Evolutionary conservation across 768 basidiomycete species (phyloP).

Genomic region (Termitomyces sp.): DNA sequence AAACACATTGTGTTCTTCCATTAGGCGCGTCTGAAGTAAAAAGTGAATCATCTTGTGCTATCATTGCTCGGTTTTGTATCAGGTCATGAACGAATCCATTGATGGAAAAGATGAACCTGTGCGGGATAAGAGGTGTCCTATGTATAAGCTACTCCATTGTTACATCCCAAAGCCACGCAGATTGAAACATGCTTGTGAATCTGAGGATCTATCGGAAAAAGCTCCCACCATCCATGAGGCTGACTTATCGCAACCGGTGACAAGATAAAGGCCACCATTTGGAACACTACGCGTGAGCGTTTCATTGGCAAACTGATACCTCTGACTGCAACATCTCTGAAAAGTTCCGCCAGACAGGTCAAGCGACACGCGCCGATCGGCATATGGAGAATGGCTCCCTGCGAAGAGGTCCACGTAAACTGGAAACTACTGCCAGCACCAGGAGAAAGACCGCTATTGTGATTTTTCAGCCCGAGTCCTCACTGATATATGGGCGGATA

Average conservation of each 20-base stretch:
- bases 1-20: conserved; percentile 10
- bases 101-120: conserved; percentile 5
- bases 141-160: background rate
- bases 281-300: conserved; percentile 9
- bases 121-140: conserved; percentile 11
- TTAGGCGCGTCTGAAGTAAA: conserved; percentile 7
- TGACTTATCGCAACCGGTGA: conserved; percentile 18
- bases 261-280: conserved; percentile 17
- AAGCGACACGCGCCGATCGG: conserved; percentile 11
- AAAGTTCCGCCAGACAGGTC: conserved; percentile 9
- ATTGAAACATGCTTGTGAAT: conserved; percentile 5
- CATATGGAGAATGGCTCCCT: conserved; percentile 12
- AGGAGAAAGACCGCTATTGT: background rate
- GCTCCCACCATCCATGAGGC: conserved; percentile 13
- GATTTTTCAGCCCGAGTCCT: background rate
- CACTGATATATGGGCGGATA: too few relatives aligned
- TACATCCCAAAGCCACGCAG: conserved; percentile 3
- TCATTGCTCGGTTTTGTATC: background rate
- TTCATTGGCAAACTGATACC: conserved; percentile 12
- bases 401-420: conserved; percentile 12
- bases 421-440: conserved; percentile 4
- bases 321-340: conserved; percentile 4
- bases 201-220: conserved; percentile 8
- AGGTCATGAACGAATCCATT: conserved; percentile 5
- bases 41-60: conserved; percentile 7